Base-by-base conservation (phyloP, 192 early-diverging fungal species). In the Anaeromyces robustus region DNA sequence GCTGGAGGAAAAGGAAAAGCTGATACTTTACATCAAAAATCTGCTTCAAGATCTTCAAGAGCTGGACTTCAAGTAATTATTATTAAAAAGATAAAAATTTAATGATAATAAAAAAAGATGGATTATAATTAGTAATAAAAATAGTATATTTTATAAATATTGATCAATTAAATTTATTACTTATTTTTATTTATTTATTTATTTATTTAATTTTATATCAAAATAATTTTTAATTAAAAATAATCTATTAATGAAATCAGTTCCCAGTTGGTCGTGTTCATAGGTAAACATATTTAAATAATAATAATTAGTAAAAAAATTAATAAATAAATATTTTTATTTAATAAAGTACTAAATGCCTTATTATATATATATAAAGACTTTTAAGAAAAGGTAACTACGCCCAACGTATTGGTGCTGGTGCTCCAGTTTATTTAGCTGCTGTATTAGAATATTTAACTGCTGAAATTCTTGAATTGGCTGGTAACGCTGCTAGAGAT, bases 391-490 rank as follows among this genome's bases (percentile, higher is more conserved):
- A 93, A 87, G 96, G 96, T 79, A 96, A 96, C 90, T 97, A 96
- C 88, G 94, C 96, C 83, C 92, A 92, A 86, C 92, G 96, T 89
- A 92, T 96, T 78, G 95, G 94, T 86, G 95, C 94, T 82, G 86
- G 94, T 85, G 94, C 95, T 59, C 96, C 96, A 83, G 95, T 96
- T 83, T 97, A 96, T 89, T 87, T 97, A 30, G 96, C 96, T 81
- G 96, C 96, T 81, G 95, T 97, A 39, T 92, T 97, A 78, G 96
- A 97, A 88, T 97, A 97, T 89, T 90, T 97, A 82, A 92, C 91
- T 83, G 96, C 96, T 84, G 96, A 97, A 91, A 96, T 97, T 82
- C 93, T 97, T 84, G 95, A 97, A 87, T 88, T 97, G 78, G 96
- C 96, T 78, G 96, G 96, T 80, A 97, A 96, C 88, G 96, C 96